These are phyloP conservation scores for Trichomonascaceae sp. DNA, from an alignment of 1,139 yeast genomes.

Conservation along the genomic window DNA sequence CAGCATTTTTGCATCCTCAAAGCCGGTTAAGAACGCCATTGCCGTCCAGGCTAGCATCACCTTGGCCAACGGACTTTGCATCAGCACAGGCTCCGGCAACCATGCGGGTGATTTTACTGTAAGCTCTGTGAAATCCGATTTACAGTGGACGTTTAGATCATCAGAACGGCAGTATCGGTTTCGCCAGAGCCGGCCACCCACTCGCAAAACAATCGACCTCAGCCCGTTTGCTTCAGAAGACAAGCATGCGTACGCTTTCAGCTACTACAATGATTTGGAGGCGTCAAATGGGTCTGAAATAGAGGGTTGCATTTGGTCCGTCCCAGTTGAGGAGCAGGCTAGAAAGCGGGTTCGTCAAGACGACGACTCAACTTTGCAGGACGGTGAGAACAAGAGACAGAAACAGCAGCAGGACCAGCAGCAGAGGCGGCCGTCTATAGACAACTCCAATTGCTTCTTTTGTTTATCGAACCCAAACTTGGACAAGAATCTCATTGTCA, in stretches of 20 bases:
- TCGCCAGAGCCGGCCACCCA: no score
- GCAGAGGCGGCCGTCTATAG: slow-evolving; percentile 2
- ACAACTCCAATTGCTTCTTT: slow-evolving; percentile 52
- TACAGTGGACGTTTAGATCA: no score
- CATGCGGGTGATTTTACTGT: no score
- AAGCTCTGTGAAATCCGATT: no score
- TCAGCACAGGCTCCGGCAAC: no score
- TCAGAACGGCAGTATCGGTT: no score
- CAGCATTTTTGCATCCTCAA: neutral
- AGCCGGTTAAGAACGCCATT: neutral
- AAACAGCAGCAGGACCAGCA: slow-evolving; percentile 1
- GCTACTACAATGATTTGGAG: no score
- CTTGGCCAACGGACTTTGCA: neutral
- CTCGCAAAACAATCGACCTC: no score
- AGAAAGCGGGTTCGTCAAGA: neutral
- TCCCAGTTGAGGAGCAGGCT: neutral
- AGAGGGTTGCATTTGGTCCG: neutral
- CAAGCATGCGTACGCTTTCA: no score
- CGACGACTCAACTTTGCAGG: neutral
- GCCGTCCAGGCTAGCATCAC: neutral
- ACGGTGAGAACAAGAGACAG: neutral
- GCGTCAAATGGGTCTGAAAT: neutral
- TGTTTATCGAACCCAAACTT: slow-evolving; percentile 72
- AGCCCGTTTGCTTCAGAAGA: no score
- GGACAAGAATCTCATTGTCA: slow-evolving; percentile 68